These are phyloP conservation scores for Pouteria campechiana DNA, from an alignment of 179 eudicot species.

Conservation along the genomic window DNA sequence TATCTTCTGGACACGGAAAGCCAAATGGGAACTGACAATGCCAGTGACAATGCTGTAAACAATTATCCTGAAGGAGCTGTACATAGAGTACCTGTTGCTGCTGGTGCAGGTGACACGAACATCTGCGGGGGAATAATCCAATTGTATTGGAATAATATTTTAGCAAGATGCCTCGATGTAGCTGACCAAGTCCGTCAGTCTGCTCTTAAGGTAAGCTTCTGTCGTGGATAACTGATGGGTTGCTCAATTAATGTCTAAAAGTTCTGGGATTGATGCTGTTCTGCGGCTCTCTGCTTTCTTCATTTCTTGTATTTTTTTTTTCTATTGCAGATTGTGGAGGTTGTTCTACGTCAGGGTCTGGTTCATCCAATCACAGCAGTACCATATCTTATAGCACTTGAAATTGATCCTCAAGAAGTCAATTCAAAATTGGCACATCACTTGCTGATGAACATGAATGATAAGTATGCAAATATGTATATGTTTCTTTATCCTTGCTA, in stretches of 20 bases:
- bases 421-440: slow-evolving; percentile 95
- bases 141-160: slow-evolving; percentile 68
- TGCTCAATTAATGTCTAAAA: neutral
- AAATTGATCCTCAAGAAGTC: slow-evolving; percentile 82
- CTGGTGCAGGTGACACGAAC: slow-evolving; percentile 98
- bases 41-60: slow-evolving; percentile 24
- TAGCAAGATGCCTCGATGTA: slow-evolving; percentile 79
- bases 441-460: slow-evolving; percentile 92
- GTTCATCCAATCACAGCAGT: slow-evolving; percentile 99
- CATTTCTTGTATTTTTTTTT: slow-evolving; percentile 4
- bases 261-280: neutral
- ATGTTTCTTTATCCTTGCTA: neutral
- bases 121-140: slow-evolving; percentile 94
- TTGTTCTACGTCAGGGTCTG: slow-evolving; percentile 95
- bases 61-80: slow-evolving; percentile 34
- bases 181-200: slow-evolving; percentile 82
- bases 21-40: slow-evolving; percentile 57
- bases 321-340: slow-evolving; percentile 73
- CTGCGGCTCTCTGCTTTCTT: neutral
- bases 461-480: slow-evolving; percentile 45
- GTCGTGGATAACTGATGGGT: neutral
- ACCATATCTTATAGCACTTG: slow-evolving; percentile 88
- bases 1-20: slow-evolving; percentile 93
- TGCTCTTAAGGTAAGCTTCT: slow-evolving; percentile 52
- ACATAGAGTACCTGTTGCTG: slow-evolving; percentile 84